Conservation (phyloP, 2,329 filamentous ascomycete genomes). For the Botryotinia globosa region DNA sequence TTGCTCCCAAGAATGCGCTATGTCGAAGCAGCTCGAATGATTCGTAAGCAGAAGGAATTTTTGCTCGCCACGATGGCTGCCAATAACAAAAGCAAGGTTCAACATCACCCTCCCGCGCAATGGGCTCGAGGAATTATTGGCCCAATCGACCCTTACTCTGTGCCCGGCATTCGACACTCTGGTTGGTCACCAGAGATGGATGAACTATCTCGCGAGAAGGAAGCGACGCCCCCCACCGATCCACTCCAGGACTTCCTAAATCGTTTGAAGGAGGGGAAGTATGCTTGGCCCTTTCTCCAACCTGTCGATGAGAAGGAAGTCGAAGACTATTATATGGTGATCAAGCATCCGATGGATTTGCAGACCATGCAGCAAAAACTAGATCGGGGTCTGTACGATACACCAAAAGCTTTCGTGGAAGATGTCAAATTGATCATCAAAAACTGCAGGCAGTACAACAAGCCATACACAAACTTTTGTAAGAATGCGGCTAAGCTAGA, state of each 20-base stretch:
- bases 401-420: neutral
- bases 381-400: neutral
- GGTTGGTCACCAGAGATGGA: neutral
- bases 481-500: neutral
- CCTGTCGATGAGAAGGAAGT: neutral
- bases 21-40: slow-evolving; percentile 4
- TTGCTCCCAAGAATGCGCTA: neutral
- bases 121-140: neutral
- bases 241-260: neutral
- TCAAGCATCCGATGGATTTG: slow-evolving; percentile 1
- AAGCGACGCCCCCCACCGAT: neutral
- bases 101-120: neutral
- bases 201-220: neutral
- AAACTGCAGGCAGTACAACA: slow-evolving; percentile 5
- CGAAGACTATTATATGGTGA: neutral
- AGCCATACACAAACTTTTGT: neutral
- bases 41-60: slow-evolving; percentile 2
- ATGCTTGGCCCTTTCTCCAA: neutral
- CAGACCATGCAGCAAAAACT: neutral
- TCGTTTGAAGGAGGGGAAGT: neutral
- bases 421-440: slow-evolving; percentile 14
- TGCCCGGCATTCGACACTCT: neutral
- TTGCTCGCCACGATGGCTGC: neutral
- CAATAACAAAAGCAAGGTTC: neutral
- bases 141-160: neutral